These are phyloP conservation scores for Nothophaeocryptopus gaeumannii DNA, from an alignment of 2,329 filamentous ascomycete species.

Conservation along the genomic window DNA sequence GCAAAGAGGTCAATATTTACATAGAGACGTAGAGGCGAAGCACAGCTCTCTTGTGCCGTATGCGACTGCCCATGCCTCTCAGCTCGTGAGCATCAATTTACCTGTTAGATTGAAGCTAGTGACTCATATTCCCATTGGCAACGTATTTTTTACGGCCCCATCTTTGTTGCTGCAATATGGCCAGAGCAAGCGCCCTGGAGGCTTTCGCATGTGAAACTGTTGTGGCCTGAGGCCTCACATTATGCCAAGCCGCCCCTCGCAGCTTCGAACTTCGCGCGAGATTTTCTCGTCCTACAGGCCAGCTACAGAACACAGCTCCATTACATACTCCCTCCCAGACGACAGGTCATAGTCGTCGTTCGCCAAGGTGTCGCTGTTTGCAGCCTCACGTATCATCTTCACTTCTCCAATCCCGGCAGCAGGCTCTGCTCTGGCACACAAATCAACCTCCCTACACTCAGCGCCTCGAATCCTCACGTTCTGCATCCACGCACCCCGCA, in stretches of 20 bases:
- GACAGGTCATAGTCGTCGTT: conserved; percentile 33
- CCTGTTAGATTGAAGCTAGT: too few species aligned
- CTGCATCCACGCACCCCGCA: conserved; percentile 34
- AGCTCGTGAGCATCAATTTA: too few species aligned
- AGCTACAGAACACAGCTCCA: background rate
- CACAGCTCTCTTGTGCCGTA: too few species aligned
- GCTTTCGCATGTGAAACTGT: too few species aligned
- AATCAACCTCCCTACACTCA: conserved; percentile 13
- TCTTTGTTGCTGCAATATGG: too few species aligned
- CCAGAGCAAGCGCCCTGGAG: too few species aligned
- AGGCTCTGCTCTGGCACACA: conserved; percentile 33
- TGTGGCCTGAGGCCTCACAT: background rate
- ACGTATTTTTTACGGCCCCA: too few species aligned
- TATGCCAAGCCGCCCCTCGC: background rate
- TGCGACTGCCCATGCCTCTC: too few species aligned
- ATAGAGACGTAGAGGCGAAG: too few species aligned
- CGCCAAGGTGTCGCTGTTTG: conserved; percentile 29
- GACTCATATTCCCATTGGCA: too few species aligned
- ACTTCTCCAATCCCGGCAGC: conserved; percentile 29
- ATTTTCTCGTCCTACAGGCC: background rate
- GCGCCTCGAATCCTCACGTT: conserved; percentile 16
- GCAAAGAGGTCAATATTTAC: too few species aligned
- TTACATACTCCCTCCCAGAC: conserved; percentile 15
- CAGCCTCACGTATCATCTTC: conserved; percentile 25
- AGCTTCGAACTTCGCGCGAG: background rate